Conservation (phyloP, 2,329 filamentous ascomycete genomes). For the Calonectria pauciramosa region DNA sequence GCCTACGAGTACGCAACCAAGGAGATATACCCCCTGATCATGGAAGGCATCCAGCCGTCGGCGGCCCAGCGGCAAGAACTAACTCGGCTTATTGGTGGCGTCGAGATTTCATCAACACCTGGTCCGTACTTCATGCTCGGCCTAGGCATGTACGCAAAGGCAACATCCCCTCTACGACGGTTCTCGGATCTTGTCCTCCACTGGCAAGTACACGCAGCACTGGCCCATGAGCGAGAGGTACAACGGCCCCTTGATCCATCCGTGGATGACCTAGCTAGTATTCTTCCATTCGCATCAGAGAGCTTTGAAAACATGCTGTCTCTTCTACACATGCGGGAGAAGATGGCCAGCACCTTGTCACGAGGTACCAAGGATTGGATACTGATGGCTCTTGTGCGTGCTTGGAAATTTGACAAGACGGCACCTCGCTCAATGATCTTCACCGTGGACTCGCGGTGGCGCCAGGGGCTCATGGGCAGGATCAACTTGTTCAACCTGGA, state of each 20-base stretch:
- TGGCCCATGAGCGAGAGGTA: slow-evolving; percentile 60
- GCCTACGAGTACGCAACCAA: slow-evolving; percentile 54
- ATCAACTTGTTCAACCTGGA: slow-evolving; percentile 65
- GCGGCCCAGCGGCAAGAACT: slow-evolving; percentile 48
- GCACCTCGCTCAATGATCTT: slow-evolving; percentile 65
- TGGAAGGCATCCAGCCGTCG: slow-evolving; percentile 50
- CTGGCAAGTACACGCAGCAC: slow-evolving; percentile 75
- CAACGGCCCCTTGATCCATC: slow-evolving; percentile 42
- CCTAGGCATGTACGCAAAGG: slow-evolving; percentile 72
- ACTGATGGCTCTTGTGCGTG: slow-evolving; percentile 71
- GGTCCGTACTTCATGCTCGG: slow-evolving; percentile 71
- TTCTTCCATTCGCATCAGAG: slow-evolving; percentile 61
- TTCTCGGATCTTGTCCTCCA: slow-evolving; percentile 74
- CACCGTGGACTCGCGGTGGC: slow-evolving; percentile 57
- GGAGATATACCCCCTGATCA: slow-evolving; percentile 52
- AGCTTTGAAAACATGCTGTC: slow-evolving; percentile 62
- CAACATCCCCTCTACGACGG: slow-evolving; percentile 76
- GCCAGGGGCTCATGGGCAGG: slow-evolving; percentile 54
- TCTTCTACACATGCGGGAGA: slow-evolving; percentile 66
- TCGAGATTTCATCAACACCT: slow-evolving; percentile 66
- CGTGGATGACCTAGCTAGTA: slow-evolving; percentile 48
- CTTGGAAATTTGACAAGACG: slow-evolving; percentile 67
- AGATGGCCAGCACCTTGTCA: slow-evolving; percentile 60
- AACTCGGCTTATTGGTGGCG: slow-evolving; percentile 57
- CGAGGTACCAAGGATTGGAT: slow-evolving; percentile 67